These are phyloP conservation scores for Quercus rubra DNA, from an alignment of 306 rosid genomes.

Conservation along the genomic window DNA sequence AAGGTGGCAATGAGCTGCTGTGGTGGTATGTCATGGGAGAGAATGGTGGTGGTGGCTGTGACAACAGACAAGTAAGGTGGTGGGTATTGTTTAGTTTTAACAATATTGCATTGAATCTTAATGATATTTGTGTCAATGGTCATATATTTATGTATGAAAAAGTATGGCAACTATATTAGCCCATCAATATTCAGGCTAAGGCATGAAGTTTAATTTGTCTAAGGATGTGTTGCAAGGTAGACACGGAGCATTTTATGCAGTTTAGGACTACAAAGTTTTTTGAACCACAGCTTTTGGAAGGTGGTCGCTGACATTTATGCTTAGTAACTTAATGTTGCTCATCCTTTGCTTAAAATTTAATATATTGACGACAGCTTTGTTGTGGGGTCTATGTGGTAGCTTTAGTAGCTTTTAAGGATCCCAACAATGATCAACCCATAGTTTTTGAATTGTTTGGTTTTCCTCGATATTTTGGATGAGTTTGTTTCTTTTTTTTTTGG, in stretches of 20 bases:
- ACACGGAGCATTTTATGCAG: background rate
- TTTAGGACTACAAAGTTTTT: background rate
- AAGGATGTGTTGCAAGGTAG: background rate
- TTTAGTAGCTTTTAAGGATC: background rate
- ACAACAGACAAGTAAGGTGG: background rate
- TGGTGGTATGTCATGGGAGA: background rate
- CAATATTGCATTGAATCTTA: background rate
- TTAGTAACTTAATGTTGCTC: background rate
- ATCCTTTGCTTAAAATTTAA: background rate
- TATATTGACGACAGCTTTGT: background rate
- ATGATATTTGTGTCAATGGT: background rate
- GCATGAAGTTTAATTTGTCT: background rate
- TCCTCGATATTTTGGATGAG: background rate
- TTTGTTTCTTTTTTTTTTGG: too few species aligned
- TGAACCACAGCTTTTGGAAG: background rate
- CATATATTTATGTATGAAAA: background rate
- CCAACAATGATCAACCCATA: background rate
- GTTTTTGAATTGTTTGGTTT: background rate
- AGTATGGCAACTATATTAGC: background rate
- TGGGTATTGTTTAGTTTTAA: background rate
- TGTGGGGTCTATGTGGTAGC: background rate
- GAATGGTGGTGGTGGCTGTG: background rate
- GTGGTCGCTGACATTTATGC: background rate
- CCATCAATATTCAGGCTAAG: background rate
- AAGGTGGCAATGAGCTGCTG: background rate